Evolutionary conservation across 1,139 yeast genomes (phyloP).

Genomic region (Scheffersomyces cryptocercus): DNA sequence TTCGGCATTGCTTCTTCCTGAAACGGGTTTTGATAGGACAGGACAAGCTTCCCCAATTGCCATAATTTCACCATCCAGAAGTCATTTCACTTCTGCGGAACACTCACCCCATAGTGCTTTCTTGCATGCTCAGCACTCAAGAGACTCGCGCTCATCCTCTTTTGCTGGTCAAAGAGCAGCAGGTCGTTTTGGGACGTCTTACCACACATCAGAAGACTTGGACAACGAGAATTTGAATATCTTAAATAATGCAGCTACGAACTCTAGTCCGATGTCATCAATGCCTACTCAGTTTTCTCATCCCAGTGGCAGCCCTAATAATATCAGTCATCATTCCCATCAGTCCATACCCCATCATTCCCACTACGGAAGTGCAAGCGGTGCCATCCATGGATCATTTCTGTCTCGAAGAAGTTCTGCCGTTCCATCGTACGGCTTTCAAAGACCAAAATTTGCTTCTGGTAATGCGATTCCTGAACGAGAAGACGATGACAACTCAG

Average conservation of each 20-base stretch:
- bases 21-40: not conserved
- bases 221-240: constrained; percentile 42
- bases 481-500: constrained; percentile 11
- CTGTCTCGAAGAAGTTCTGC: constrained; percentile 25
- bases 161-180: not conserved
- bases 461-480: not conserved
- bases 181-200: not conserved
- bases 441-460: not conserved
- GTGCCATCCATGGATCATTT: constrained; percentile 14
- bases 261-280: constrained; percentile 10
- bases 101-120: not conserved
- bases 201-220: constrained; percentile 23
- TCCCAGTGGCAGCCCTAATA: constrained; percentile 12
- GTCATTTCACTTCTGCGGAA: not conserved
- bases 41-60: not conserved
- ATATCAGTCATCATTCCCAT: not conserved
- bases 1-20: not conserved
- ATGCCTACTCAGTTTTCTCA: constrained; percentile 1
- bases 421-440: constrained; percentile 1
- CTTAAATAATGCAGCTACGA: constrained; percentile 33
- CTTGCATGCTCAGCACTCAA: not conserved
- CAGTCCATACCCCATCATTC: constrained; percentile 11
- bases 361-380: constrained; percentile 5
- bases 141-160: not conserved
- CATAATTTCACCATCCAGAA: not conserved